Percentiles rank a stretch among this genome's conserved stretches.
phyloP scores from a whole-genome alignment of 2,329 filamentous ascomycete species.

The Pseudogymnoascus sp. region DNA sequence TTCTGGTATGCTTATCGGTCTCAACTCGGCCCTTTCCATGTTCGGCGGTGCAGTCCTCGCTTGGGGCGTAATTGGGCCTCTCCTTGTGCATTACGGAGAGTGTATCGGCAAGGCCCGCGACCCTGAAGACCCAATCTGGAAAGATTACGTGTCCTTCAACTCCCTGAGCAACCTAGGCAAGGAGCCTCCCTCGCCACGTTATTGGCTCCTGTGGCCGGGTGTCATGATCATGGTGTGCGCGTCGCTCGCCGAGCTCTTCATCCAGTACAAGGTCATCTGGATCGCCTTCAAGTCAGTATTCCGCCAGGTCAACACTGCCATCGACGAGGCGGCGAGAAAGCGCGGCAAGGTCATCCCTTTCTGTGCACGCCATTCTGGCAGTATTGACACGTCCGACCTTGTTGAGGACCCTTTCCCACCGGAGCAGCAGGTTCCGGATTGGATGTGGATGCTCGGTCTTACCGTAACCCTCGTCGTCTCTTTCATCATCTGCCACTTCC shows the following conservation, averaged over 20 bases:
- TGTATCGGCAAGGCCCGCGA: constrained; percentile 32
- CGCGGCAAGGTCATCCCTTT: constrained; percentile 35
- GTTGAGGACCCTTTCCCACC: constrained; percentile 42
- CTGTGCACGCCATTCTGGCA: constrained; percentile 34
- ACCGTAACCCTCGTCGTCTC: constrained; percentile 41
- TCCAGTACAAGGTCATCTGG: constrained; percentile 37
- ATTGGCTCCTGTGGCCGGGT: constrained; percentile 44
- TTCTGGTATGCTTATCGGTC: constrained; percentile 40
- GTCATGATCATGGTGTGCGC: constrained; percentile 42
- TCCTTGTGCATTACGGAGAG: constrained; percentile 44
- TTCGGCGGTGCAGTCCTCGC: constrained; percentile 41
- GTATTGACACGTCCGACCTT: constrained; percentile 28
- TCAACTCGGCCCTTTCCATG: constrained; percentile 50
- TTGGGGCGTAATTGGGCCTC: constrained; percentile 45
- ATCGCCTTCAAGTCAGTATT: constrained; percentile 41
- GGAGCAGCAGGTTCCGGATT: constrained; percentile 41
- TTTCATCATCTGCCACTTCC: constrained; percentile 42
- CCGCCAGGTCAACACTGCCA: constrained; percentile 34
- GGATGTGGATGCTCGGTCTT: constrained; percentile 44
- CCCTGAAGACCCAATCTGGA: constrained; percentile 36
- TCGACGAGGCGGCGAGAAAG: constrained; percentile 33
- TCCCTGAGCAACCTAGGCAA: constrained; percentile 33
- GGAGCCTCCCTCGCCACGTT: constrained; percentile 38
- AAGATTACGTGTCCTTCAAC: constrained; percentile 31
- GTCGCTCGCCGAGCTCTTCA: constrained; percentile 37